Evolutionary conservation across 176 grass and related monocot genomes (phyloP), one percentile per base, ranked within the genome.

Genomic region (Eleusine indica): DNA sequence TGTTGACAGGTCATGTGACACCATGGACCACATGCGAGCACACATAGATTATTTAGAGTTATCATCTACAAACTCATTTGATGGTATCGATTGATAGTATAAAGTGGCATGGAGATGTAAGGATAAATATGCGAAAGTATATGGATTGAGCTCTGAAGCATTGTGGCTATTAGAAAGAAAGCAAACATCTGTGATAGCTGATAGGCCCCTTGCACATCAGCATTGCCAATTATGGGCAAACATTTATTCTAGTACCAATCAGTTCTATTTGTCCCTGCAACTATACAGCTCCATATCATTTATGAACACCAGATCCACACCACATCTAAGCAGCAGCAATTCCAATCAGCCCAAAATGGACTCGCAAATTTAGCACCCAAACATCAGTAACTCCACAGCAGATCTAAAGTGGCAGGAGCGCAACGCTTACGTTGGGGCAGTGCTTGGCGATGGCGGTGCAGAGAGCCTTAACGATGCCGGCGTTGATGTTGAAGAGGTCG

Each of bases 401-500:
- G 53, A 89, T 85, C 73, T 77, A 78, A 15, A 67, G 66, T 9
- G 18, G 19, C 22, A 46, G 68, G 68, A 30, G 29, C 15, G 48
- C 3, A 4, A 21, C 28, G 67, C 84, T 79, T 90, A 90, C 92
- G 54, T 91, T 88, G 70, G 92, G 92, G 73, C 89, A 91, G 75
- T 91, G 54, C 84, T 87, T 88, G 6, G 89, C 81, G 80, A 94
- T 88, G 38, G 87, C 92, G 64, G 85, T 86, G 68, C 84, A 86
- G 74, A 90, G 88, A 0, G 16, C 80, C 85, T 91, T 91, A 9
- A 94, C 92, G 28, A 94, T 94, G 48, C 87, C 78, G 0, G 89
- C 92, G 88, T 94, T 94, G 78, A 91, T 94, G 74, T 91, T 91
- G 82, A 94, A 94, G n/a, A 94, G 87, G 49, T 94, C 92, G 17